Percentiles rank a stretch among this genome's conserved stretches.
Conservation (phyloP, 1,284 basidiomycete species). For the Nidula niveotomentosa region DNA sequence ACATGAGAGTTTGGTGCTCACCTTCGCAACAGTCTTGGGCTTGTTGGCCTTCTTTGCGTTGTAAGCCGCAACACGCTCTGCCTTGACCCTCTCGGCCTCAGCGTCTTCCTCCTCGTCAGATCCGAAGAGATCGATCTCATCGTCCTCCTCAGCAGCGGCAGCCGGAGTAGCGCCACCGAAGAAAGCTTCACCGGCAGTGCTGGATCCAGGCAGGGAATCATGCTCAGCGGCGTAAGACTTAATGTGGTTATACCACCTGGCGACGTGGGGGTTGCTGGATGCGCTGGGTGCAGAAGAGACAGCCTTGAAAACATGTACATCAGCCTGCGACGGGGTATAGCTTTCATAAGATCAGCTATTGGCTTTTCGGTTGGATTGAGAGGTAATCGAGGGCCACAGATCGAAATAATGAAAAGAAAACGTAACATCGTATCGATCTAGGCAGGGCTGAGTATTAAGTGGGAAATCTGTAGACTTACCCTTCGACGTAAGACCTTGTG, state of each 20-base stretch:
- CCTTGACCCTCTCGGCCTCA: conserved; percentile 94
- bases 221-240: conserved; percentile 84
- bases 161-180: conserved; percentile 45
- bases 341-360: conserved; percentile 43
- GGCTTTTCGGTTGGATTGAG: conserved; percentile 1
- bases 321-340: conserved; percentile 94
- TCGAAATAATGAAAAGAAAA: conserved; percentile 2
- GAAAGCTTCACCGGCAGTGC: conserved; percentile 79
- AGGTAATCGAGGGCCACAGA: not conserved
- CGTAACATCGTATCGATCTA: not conserved
- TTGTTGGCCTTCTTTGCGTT: conserved; percentile 93
- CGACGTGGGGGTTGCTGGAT: conserved; percentile 72
- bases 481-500: conserved; percentile 87
- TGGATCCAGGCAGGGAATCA: conserved; percentile 80
- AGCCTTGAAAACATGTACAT: conserved; percentile 92
- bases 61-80: conserved; percentile 94
- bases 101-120: conserved; percentile 91
- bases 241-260: conserved; percentile 96
- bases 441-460: no score
- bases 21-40: conserved; percentile 89
- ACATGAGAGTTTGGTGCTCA: conserved; percentile 24
- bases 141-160: conserved; percentile 68
- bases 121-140: conserved; percentile 92
- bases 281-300: conserved; percentile 67
- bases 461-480: conserved; percentile 57